A percentile compares a stretch with the other conserved stretches of the same genome.
Evolutionary conservation across 805 yeast species (phyloP).

Genomic region (Metschnikowia koreensis): DNA sequence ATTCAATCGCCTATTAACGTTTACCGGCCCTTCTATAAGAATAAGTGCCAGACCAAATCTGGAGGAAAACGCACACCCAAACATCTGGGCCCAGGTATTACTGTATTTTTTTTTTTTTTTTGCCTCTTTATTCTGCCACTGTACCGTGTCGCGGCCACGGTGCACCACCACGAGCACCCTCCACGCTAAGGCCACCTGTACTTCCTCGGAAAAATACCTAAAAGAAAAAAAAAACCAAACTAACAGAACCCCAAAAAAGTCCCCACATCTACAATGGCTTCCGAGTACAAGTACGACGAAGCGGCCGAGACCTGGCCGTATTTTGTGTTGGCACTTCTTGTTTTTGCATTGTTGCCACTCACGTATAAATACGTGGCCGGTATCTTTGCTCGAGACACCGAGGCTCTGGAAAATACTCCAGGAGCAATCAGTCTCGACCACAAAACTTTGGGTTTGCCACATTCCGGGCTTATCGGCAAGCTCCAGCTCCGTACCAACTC

Average conservation of each 20-base stretch:
- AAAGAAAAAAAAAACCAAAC: too few species aligned
- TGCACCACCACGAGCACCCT: background rate
- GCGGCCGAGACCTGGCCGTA: slow-evolving; percentile 92
- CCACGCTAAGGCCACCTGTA: slow-evolving; percentile 9
- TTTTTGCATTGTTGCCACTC: slow-evolving; percentile 66
- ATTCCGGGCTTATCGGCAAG: slow-evolving; percentile 21
- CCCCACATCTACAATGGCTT: slow-evolving; percentile 28
- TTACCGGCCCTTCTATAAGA: too few species aligned
- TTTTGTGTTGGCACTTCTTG: slow-evolving; percentile 69
- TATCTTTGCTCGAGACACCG: slow-evolving; percentile 18
- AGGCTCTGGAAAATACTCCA: slow-evolving; percentile 21
- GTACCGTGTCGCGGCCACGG: background rate
- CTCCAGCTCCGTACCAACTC: slow-evolving; percentile 30
- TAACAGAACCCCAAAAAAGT: background rate
- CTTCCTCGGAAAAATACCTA: background rate
- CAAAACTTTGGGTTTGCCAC: slow-evolving; percentile 28
- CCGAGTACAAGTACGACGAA: slow-evolving; percentile 79
- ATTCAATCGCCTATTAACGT: too few species aligned
- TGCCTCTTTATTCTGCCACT: background rate
- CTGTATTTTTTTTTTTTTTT: background rate
- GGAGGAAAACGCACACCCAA: background rate
- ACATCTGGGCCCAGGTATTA: background rate
- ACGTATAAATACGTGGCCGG: slow-evolving; percentile 39
- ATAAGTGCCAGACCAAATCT: too few species aligned
- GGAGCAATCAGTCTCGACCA: slow-evolving; percentile 35